Conservation (phyloP, 257 asterid genomes). For the Coffea eugenioides region DNA sequence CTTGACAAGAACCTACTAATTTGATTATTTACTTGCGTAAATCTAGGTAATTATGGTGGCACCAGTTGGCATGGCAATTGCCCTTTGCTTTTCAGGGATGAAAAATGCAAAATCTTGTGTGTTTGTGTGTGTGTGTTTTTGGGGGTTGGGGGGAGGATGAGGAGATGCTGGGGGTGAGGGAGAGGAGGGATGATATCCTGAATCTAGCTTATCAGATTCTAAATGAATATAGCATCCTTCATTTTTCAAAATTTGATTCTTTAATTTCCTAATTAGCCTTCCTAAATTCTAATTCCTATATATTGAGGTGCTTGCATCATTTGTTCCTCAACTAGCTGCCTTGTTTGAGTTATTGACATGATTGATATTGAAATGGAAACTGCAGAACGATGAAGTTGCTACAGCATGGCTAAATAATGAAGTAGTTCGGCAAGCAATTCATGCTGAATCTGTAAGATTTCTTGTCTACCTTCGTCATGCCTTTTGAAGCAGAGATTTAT, state of each 20-base stretch:
- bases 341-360: background rate
- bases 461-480: constrained; percentile 6
- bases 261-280: background rate
- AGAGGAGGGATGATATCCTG: background rate
- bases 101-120: background rate
- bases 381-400: constrained; percentile 84
- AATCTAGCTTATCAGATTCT: background rate
- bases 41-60: background rate
- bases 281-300: background rate
- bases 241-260: background rate
- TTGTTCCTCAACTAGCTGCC: background rate
- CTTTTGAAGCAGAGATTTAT: constrained; percentile 17
- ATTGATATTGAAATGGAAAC: constrained; percentile 12
- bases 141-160: background rate
- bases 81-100: background rate
- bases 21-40: background rate
- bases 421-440: constrained; percentile 82
- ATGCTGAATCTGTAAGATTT: constrained; percentile 70
- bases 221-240: background rate
- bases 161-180: background rate
- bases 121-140: background rate
- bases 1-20: background rate
- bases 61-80: background rate
- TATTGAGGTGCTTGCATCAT: background rate
- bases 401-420: constrained; percentile 74